phyloP scores from a whole-genome alignment of 257 asterid species.

The Coffea canephora region DNA sequence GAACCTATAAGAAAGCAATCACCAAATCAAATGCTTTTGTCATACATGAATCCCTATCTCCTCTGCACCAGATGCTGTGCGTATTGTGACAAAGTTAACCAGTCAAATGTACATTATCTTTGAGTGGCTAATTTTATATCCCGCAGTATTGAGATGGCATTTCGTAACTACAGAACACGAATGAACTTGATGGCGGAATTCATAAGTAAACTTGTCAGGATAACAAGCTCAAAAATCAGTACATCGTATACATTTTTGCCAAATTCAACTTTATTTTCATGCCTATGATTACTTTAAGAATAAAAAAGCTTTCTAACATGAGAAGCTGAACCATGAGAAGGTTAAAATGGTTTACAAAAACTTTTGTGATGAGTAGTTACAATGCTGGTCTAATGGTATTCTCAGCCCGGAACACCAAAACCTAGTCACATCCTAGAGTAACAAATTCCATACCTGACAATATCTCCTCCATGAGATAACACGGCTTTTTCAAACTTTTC shows the following conservation, averaged over 20 bases:
- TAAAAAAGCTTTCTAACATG: neutral
- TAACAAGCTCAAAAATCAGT: too few relatives aligned
- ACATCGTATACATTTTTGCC: neutral
- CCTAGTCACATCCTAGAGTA: neutral
- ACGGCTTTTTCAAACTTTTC: conserved; percentile 82
- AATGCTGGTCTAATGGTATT: neutral
- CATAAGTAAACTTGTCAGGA: neutral
- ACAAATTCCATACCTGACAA: conserved; percentile 54
- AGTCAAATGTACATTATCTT: neutral
- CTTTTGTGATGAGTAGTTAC: neutral
- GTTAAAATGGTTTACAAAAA: neutral
- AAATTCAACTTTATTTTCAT: neutral
- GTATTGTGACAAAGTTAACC: neutral
- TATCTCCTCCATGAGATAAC: conserved; percentile 50
- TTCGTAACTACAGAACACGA: neutral
- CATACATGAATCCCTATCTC: neutral
- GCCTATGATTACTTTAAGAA: neutral
- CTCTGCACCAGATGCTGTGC: neutral
- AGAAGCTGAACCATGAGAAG: neutral
- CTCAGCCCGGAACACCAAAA: neutral
- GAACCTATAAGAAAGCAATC: conserved; percentile 44
- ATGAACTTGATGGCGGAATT: neutral
- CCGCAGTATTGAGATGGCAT: neutral
- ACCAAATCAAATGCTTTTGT: neutral
- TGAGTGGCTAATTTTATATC: neutral